phyloP scores from a whole-genome alignment of 345 rosid genomes.

The Populus pruinosa region DNA sequence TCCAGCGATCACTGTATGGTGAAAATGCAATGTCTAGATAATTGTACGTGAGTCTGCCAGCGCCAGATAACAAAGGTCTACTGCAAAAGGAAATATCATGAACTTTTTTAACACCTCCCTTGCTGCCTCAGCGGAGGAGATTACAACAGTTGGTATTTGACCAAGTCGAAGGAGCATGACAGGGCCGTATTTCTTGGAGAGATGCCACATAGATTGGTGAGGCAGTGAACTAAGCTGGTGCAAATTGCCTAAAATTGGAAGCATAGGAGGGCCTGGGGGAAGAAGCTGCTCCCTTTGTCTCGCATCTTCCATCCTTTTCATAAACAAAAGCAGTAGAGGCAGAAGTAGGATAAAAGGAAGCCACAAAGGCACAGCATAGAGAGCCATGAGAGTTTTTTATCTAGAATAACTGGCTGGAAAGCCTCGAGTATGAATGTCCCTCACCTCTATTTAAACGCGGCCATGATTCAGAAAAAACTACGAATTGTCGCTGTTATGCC shows the following conservation, averaged over 20 bases:
- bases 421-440: too few species aligned
- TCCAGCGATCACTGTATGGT: constrained; percentile 19
- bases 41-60: constrained; percentile 12
- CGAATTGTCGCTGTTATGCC: too few species aligned
- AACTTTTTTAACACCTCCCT: constrained; percentile 16
- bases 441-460: too few species aligned
- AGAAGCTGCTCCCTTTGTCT: neutral
- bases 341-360: neutral
- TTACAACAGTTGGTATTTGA: neutral
- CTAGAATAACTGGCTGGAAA: neutral
- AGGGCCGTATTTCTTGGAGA: neutral
- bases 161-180: constrained; percentile 6
- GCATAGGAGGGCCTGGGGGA: constrained; percentile 14
- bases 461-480: neutral
- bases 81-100: constrained; percentile 18
- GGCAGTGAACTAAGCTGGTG: constrained; percentile 7
- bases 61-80: constrained; percentile 5
- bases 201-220: neutral
- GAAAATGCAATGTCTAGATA: constrained; percentile 17
- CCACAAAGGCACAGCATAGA: neutral
- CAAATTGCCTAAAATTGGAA: constrained; percentile 9
- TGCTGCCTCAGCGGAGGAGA: constrained; percentile 29
- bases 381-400: neutral
- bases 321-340: neutral
- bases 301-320: neutral